Base-by-base conservation (phyloP, 1,284 basidiomycete species). In the Moesziomyces parantarcticus region DNA sequence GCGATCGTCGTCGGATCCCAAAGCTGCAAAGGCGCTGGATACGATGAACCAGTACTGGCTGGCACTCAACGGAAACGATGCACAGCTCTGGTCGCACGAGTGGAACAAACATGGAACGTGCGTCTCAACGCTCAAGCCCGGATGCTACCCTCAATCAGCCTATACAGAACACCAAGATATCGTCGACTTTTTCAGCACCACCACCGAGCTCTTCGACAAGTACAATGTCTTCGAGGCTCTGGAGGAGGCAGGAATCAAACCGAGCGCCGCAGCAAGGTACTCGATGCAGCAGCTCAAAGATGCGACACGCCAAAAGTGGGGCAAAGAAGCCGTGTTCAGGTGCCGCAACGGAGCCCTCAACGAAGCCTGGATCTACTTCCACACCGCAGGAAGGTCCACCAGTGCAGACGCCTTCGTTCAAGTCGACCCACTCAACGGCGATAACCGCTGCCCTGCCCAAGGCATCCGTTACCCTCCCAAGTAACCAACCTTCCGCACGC, bases 21-120 rank as follows among this genome's bases (percentile, higher is more conserved):
- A 45, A 20, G 62, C 66, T 6, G 50, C 42, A 4, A 40, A 48
- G 5, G 53, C 65, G 1, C 50, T 77, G n/a, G 62, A 69, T 10
- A 59, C 52, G 14, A 77, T 77, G 76, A 77, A 73, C 57, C 62
- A 69, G 49, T 76, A 43, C 65, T 77, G 76, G 76, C 42, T 75
- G 0, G 73, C 69, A 0, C 54, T 75, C 25, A 64, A 66, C 40
- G 76, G 73, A 18, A 61, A 67, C 46, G 61, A 75, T n/a, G 58
- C 21, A 5, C 53, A 60, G 18, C 61, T 77, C 14, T 76, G 68
- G 67, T 32, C 36, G 11, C 73, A 77, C 55, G 75, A 77, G 40
- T 75, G 69, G 65, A 62, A 58, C 54, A 75, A 72, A 36, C 76
- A 77, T 48, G 71, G 63, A 8, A 72, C 69, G 2, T 77, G 76